Evolutionary conservation across 1,284 basidiomycete genomes (phyloP), one percentile per base, ranked within the genome.

Genomic region (Cryptococcus hybrid): DNA sequence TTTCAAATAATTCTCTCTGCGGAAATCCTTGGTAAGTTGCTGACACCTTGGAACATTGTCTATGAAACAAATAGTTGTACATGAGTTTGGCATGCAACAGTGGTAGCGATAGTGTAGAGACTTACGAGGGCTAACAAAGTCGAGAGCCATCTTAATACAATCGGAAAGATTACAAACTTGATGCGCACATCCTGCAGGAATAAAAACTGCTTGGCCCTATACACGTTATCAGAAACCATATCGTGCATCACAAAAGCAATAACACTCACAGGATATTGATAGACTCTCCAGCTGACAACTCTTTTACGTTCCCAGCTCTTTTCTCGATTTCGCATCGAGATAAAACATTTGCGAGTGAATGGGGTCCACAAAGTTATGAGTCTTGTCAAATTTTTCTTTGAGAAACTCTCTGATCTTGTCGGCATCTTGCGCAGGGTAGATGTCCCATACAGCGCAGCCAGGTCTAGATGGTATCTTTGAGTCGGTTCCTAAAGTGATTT

Each of bases 81-180:
- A 18, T 18, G 18, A 18, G 18, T 18, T 18, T 18, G 18, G 18
- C 18, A 18, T 18, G 18, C 18, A 18, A 18, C 18, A 18, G 18
- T 18, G 5, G 6, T 38, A n/a, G 15, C n/a, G 5, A 36, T 13
- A 57, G 12, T 8, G 40, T 15, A 13, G 38, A 13, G 6, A 72
- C 74, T 70, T 55, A 78, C 75, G 75, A 12, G 91, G 88, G 78
- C 88, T 91, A 62, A 97, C 91, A 78, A 94, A 98, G 79, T 98
- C 93, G 64, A 90, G 84, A n/a, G 94, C 93, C 49, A 96, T 89
- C 80, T 97, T 97, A 80, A 97, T 88, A 73, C 90, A 95, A 75
- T 96, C 92, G 9, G 90, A 83, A 38, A 94, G 79, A 61, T 76
- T 78, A 56, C 85, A 71, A 52, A 91, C 90, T 83, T 94, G 91